Evolutionary conservation across 805 yeast species (phyloP).

Genomic region (Clavispora santaluciae): DNA sequence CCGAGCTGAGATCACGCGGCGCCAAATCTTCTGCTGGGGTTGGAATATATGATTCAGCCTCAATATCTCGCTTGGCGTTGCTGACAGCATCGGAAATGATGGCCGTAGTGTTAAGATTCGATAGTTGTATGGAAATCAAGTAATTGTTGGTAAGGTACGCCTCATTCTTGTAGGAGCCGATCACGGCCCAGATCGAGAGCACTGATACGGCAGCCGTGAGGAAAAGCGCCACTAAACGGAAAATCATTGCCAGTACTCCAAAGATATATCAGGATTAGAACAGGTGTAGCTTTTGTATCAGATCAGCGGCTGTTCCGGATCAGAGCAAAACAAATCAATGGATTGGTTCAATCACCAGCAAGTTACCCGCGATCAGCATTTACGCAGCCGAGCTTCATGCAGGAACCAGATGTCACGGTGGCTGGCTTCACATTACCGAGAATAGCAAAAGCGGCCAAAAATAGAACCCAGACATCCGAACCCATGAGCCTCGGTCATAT

Average conservation of each 20-base stretch:
- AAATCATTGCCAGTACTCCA: conserved; percentile 22
- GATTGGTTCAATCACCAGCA: too few species aligned
- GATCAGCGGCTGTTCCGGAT: too few species aligned
- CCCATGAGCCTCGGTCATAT: too few species aligned
- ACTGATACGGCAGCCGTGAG: conserved; percentile 28
- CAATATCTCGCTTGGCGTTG: not conserved
- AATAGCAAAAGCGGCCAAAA: not conserved
- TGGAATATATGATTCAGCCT: not conserved
- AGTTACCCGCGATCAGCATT: not conserved
- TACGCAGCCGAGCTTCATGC: not conserved
- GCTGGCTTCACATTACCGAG: too few species aligned
- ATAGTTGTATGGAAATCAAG: conserved; percentile 32
- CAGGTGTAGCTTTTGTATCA: too few species aligned
- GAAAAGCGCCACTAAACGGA: conserved; percentile 29
- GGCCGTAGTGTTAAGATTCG: conserved; percentile 27
- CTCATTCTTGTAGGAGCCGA: conserved; percentile 35
- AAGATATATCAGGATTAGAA: too few species aligned
- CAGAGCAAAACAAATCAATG: too few species aligned
- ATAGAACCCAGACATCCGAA: not conserved
- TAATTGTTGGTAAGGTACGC: conserved; percentile 31
- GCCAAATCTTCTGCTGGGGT: not conserved
- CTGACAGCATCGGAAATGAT: conserved; percentile 18
- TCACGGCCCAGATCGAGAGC: conserved; percentile 31
- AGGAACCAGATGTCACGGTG: not conserved
- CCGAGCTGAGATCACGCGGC: not conserved